Evolutionary conservation across 192 early-diverging fungal species (phyloP).

Genomic region (Rhizophagus sp.): DNA sequence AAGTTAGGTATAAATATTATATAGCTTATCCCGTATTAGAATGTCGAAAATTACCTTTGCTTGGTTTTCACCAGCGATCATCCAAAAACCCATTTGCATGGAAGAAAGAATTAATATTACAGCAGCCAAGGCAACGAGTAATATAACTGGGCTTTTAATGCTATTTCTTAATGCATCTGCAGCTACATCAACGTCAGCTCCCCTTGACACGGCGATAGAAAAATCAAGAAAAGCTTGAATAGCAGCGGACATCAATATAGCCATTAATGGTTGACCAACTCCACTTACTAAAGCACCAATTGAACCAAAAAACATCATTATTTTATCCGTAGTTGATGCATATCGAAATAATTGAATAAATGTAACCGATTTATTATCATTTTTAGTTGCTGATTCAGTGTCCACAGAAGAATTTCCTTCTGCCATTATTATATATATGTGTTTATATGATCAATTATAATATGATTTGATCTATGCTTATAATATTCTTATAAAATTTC

Average conservation of each 20-base stretch:
- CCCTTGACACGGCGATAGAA: background rate
- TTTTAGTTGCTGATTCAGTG: too few relatives aligned
- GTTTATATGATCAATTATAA: too few relatives aligned
- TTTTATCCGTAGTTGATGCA: background rate
- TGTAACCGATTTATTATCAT: too few relatives aligned
- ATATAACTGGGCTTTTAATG: slow-evolving; percentile 6
- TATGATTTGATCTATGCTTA: too few relatives aligned
- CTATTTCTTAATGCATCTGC: background rate
- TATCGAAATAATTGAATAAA: slow-evolving; percentile 13
- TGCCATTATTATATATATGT: too few relatives aligned
- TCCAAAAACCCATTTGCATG: slow-evolving; percentile 64
- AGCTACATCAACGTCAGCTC: background rate
- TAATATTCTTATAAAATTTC: too few relatives aligned
- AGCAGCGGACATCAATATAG: background rate
- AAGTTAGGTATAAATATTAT: background rate
- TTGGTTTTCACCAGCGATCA: slow-evolving; percentile 59
- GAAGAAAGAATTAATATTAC: slow-evolving; percentile 58
- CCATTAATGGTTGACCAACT: background rate
- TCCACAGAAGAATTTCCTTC: too few relatives aligned
- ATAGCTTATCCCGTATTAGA: background rate
- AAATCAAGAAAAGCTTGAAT: background rate
- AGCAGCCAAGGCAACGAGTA: slow-evolving; percentile 49
- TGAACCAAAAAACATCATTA: slow-evolving; percentile 10
- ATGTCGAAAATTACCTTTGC: slow-evolving; percentile 29
- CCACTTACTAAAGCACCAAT: background rate